Conservation (phyloP, 352 stramenopile species). For the Elongisporangium anandrum region DNA sequence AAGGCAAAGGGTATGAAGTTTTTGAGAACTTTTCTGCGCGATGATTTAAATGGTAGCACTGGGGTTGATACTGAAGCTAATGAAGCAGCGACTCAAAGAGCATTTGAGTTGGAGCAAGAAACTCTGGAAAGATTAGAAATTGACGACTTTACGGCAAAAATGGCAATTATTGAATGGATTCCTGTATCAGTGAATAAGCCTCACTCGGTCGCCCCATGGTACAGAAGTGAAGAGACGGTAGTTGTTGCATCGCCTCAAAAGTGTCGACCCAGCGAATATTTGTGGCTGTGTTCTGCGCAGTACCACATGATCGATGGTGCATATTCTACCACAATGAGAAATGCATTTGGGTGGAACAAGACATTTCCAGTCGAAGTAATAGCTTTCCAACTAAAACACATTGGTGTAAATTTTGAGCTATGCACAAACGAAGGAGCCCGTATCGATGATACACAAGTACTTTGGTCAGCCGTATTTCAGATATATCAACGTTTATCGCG, state of each 20-base stretch:
- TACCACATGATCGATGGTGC: slow-evolving; percentile 52
- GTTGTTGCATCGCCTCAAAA: slow-evolving; percentile 42
- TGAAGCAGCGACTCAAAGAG: not conserved
- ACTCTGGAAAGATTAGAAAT: slow-evolving; percentile 41
- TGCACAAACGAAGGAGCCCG: not conserved
- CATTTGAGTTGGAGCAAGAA: slow-evolving; percentile 20
- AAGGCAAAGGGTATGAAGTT: slow-evolving; percentile 54
- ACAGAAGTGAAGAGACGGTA: slow-evolving; percentile 22
- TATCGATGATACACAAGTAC: slow-evolving; percentile 24
- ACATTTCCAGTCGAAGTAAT: slow-evolving; percentile 30
- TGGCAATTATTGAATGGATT: slow-evolving; percentile 54
- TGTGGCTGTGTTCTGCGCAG: slow-evolving; percentile 60
- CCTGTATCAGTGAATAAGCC: slow-evolving; percentile 38
- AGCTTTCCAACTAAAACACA: slow-evolving; percentile 43
- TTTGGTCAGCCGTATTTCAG: slow-evolving; percentile 53
- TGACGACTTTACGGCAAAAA: slow-evolving; percentile 53
- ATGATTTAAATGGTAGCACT: slow-evolving; percentile 15
- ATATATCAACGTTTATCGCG: slow-evolving; percentile 52
- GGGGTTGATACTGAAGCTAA: slow-evolving; percentile 8
- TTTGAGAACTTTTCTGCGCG: slow-evolving; percentile 37
- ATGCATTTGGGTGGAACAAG: slow-evolving; percentile 42
- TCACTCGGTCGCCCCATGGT: slow-evolving; percentile 33
- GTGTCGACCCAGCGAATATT: slow-evolving; percentile 32
- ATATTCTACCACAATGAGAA: slow-evolving; percentile 25
- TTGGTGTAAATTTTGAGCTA: slow-evolving; percentile 31